Evolutionary conservation across 352 stramenopile species (phyloP).

Genomic region (Phytopythium aichiense): DNA sequence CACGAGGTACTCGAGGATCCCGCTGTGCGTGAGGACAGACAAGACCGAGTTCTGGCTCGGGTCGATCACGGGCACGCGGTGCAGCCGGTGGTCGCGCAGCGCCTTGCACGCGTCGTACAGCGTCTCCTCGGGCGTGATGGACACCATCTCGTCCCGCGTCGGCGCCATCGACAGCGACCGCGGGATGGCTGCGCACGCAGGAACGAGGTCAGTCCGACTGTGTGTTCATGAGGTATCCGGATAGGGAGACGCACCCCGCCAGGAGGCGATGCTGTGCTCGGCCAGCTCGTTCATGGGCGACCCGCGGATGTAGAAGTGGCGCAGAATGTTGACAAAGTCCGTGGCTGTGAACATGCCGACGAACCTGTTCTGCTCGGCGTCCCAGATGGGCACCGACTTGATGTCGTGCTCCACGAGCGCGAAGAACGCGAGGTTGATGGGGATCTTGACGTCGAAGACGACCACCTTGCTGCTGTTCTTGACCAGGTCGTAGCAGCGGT

Average conservation of each 20-base stretch:
- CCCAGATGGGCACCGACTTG: slow-evolving; percentile 97
- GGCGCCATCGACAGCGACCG: slow-evolving; percentile 74
- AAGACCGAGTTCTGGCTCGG: slow-evolving; percentile 92
- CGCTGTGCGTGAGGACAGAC: slow-evolving; percentile 91
- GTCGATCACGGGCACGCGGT: slow-evolving; percentile 95
- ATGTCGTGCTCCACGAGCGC: slow-evolving; percentile 99
- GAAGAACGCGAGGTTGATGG: slow-evolving; percentile 98
- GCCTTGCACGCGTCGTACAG: slow-evolving; percentile 89
- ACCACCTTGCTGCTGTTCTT: slow-evolving; percentile 96
- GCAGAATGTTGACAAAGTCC: slow-evolving; percentile 98
- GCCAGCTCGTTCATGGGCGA: slow-evolving; percentile 86
- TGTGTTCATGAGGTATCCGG: no score
- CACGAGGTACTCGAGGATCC: slow-evolving; percentile 95
- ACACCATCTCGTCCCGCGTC: slow-evolving; percentile 66
- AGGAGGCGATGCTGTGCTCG: slow-evolving; percentile 84
- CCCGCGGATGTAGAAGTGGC: slow-evolving; percentile 91
- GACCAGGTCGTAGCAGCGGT: slow-evolving; percentile 95
- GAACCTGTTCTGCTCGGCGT: slow-evolving; percentile 93
- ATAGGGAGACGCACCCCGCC: slow-evolving; percentile 46
- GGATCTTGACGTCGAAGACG: slow-evolving; percentile 98
- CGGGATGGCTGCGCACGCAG: slow-evolving; percentile 63
- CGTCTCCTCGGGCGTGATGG: slow-evolving; percentile 83
- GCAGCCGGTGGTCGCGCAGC: slow-evolving; percentile 80
- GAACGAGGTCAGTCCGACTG: neutral
- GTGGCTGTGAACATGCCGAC: slow-evolving; percentile 97